Evolutionary conservation across 2,329 filamentous ascomycete species (phyloP), one percentile per base, ranked within the genome.

Genomic region (Beauveria asiatica): DNA sequence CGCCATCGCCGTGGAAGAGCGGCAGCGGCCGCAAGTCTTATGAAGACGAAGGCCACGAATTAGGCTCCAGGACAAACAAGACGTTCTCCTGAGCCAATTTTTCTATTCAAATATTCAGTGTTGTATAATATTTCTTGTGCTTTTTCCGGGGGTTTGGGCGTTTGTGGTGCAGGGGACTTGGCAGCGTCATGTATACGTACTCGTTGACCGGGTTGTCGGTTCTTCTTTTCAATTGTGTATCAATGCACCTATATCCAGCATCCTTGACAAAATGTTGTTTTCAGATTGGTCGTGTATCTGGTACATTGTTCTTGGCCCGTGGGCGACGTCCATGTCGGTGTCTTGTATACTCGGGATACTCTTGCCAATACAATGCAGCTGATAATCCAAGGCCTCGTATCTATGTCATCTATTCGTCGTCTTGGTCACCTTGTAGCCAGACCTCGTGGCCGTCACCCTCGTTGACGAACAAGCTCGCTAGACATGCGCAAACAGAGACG

Each of bases 381-480:
- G 3, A 33, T 37, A n/a, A 56, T 46, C 2, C 1, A 25, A 17
- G 2, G 10, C 4, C 25, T 45, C 27, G 2, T 37, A 5, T 37
- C 13, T 23, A 27, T 23, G 16, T 56, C 42, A 8, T 23, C 16
- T 67, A 48, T 21, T 68, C 64, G 21, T 70, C 68, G 37, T 80
- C 80, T 30, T 82, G 78, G 63, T 87, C 85, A 0, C 84, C 85
- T 30, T 85, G 82, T 2, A 88, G 68, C 76, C 83, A 77, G 50
- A 88, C 82, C 69, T 87, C 85, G 68, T 87, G 84, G 0, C 85
- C 85, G 66, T 85, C 75, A 0, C 85, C 84, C 64, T 88, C 85
- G 56, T 72, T 74, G 9, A 87, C 80, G 62, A 80, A 78, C 65
- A 79, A 76, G 57, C 81, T 85, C 5, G 80, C 78, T 5, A 81